Evolutionary conservation across 345 rosid genomes (phyloP).

Genomic region (Stellera chamaejasme): DNA sequence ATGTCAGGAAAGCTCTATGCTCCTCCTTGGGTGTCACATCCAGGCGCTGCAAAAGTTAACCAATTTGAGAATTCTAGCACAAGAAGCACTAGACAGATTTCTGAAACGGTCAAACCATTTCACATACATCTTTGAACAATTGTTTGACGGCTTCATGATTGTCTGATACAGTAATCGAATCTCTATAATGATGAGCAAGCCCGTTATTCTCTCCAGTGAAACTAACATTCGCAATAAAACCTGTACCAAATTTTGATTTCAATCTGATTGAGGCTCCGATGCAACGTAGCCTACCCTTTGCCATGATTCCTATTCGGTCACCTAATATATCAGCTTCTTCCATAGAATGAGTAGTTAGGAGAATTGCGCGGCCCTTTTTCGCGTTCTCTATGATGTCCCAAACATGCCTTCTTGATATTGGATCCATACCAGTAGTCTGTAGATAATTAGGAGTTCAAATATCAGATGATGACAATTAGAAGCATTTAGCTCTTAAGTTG

Average conservation of each 20-base stretch:
- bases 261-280: slow-evolving; percentile 82
- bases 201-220: slow-evolving; percentile 39
- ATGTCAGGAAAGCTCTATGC: slow-evolving; percentile 62
- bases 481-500: background rate
- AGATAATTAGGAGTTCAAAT: slow-evolving; percentile 4
- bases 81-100: background rate
- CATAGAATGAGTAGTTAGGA: slow-evolving; percentile 90
- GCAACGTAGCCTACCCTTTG: slow-evolving; percentile 90
- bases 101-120: slow-evolving; percentile 2
- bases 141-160: slow-evolving; percentile 48
- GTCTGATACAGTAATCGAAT: slow-evolving; percentile 20
- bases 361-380: slow-evolving; percentile 77
- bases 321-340: slow-evolving; percentile 92
- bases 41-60: slow-evolving; percentile 40
- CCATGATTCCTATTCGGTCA: slow-evolving; percentile 92
- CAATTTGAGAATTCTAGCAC: slow-evolving; percentile 10
- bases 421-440: slow-evolving; percentile 97
- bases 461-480: slow-evolving; percentile 1
- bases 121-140: slow-evolving; percentile 67
- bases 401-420: slow-evolving; percentile 86
- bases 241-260: slow-evolving; percentile 85
- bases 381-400: slow-evolving; percentile 88
- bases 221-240: slow-evolving; percentile 74
- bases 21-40: slow-evolving; percentile 62
- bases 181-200: slow-evolving; percentile 28